Evolutionary conservation across 2,329 filamentous ascomycete species (phyloP).

Genomic region (Huntiella decipiens): DNA sequence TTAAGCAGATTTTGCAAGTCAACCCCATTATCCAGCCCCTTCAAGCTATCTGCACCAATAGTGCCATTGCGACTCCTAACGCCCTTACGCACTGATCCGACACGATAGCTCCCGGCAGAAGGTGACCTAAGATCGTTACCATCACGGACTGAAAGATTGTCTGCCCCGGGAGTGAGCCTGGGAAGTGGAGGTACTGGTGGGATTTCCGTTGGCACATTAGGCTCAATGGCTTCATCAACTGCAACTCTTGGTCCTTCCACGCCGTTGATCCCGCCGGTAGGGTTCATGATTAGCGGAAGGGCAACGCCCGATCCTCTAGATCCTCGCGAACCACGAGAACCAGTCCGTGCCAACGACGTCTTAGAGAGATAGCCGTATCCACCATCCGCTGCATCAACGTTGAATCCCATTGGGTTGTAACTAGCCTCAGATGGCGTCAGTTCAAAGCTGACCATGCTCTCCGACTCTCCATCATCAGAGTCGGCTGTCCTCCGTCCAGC

Average conservation of each 20-base stretch:
- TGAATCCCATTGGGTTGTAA: slow-evolving; percentile 27
- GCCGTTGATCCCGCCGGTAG: slow-evolving; percentile 14
- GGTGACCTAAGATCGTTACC: slow-evolving; percentile 3
- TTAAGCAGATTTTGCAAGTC: slow-evolving; percentile 30
- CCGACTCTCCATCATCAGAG: slow-evolving; percentile 33
- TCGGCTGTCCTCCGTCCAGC: slow-evolving; percentile 17
- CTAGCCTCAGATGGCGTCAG: slow-evolving; percentile 47
- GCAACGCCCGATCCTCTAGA: slow-evolving; percentile 9
- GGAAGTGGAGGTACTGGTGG: slow-evolving; percentile 40
- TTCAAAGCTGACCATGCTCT: slow-evolving; percentile 55
- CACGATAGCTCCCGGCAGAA: slow-evolving; percentile 5
- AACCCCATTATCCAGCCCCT: slow-evolving; percentile 15
- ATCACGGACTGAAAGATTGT: neutral
- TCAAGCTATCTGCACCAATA: slow-evolving; percentile 4
- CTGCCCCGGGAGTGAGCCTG: slow-evolving; percentile 14
- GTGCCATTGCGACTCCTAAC: slow-evolving; percentile 7
- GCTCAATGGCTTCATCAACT: slow-evolving; percentile 14
- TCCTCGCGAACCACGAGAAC: slow-evolving; percentile 13
- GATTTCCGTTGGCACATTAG: slow-evolving; percentile 22
- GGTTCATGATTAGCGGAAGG: slow-evolving; percentile 25
- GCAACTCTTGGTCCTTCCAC: slow-evolving; percentile 12
- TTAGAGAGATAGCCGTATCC: slow-evolving; percentile 3
- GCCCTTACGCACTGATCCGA: neutral
- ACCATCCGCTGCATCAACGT: slow-evolving; percentile 4
- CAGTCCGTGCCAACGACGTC: slow-evolving; percentile 20